phyloP scores from a whole-genome alignment of 148 eudicot genomes.

The Polygonum aviculare region DNA sequence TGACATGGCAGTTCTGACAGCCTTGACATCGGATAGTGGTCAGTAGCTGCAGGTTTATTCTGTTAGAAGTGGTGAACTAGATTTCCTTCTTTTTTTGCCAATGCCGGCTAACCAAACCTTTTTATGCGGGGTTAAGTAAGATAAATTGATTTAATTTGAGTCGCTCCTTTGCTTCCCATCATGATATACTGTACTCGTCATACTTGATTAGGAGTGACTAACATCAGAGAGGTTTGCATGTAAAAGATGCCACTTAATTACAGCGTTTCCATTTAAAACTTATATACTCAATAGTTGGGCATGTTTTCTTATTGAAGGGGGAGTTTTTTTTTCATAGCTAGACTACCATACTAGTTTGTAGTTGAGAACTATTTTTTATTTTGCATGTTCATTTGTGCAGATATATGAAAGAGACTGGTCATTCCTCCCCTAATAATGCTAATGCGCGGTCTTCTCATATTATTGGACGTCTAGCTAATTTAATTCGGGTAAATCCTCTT shows the following conservation, averaged over 20 bases:
- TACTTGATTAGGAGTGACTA: neutral
- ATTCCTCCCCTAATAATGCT: constrained; percentile 49
- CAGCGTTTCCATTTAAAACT: neutral
- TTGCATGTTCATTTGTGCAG: constrained; percentile 22
- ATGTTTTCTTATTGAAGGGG: neutral
- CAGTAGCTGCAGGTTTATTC: neutral
- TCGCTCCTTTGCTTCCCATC: neutral
- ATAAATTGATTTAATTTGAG: neutral
- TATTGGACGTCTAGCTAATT: constrained; percentile 74
- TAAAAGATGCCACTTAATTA: neutral
- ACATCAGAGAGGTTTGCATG: neutral
- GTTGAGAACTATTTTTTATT: neutral
- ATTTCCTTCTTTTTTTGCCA: neutral
- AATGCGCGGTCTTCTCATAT: constrained; percentile 65
- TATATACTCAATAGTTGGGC: neutral
- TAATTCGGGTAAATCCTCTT: constrained; percentile 51
- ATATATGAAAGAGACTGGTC: constrained; percentile 66
- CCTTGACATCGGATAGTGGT: neutral
- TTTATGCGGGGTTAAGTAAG: neutral
- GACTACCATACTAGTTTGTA: neutral
- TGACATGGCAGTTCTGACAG: neutral
- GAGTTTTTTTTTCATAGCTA: neutral
- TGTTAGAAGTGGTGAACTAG: neutral
- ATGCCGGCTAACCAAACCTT: neutral
- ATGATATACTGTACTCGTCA: neutral